phyloP scores from a whole-genome alignment of 2,329 filamentous ascomycete species.

The Remersonia thermophila region DNA sequence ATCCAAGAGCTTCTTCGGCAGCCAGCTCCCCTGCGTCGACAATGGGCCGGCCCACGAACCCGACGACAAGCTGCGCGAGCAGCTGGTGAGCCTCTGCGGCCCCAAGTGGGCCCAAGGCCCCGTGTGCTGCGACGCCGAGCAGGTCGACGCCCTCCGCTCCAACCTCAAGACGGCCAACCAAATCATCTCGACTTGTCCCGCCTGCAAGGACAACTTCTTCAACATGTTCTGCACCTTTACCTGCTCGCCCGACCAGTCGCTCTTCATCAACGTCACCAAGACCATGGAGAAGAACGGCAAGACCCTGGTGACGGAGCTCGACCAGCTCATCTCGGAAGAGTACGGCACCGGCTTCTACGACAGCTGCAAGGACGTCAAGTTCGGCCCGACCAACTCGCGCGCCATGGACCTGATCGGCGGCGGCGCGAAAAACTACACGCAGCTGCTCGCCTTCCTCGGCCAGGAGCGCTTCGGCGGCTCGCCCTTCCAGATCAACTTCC shows the following conservation, averaged over 20 bases:
- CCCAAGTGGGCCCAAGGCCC: conserved; percentile 71
- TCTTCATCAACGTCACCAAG: conserved; percentile 86
- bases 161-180: conserved; percentile 80
- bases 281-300: conserved; percentile 50
- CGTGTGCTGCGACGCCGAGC: conserved; percentile 73
- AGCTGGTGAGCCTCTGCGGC: conserved; percentile 78
- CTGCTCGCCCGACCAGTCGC: conserved; percentile 89
- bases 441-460: conserved; percentile 82
- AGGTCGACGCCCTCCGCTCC: conserved; percentile 70
- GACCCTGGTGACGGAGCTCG: conserved; percentile 69
- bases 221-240: conserved; percentile 98
- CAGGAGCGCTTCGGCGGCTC: conserved; percentile 86
- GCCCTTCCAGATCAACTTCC: conserved; percentile 97
- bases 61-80: conserved; percentile 55
- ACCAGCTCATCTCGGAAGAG: conserved; percentile 73
- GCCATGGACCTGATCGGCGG: conserved; percentile 96
- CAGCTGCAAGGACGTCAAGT: conserved; percentile 98
- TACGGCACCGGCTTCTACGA: conserved; percentile 86
- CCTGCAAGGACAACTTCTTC: conserved; percentile 97
- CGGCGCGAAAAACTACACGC: conserved; percentile 77
- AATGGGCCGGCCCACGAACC: conserved; percentile 72
- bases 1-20: conserved; percentile 79
- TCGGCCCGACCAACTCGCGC: conserved; percentile 82
- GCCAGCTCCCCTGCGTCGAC: conserved; percentile 82
- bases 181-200: conserved; percentile 86